phyloP scores from a whole-genome alignment of 2,329 filamentous ascomycete genomes.

The Helicocarpus griseus region DNA sequence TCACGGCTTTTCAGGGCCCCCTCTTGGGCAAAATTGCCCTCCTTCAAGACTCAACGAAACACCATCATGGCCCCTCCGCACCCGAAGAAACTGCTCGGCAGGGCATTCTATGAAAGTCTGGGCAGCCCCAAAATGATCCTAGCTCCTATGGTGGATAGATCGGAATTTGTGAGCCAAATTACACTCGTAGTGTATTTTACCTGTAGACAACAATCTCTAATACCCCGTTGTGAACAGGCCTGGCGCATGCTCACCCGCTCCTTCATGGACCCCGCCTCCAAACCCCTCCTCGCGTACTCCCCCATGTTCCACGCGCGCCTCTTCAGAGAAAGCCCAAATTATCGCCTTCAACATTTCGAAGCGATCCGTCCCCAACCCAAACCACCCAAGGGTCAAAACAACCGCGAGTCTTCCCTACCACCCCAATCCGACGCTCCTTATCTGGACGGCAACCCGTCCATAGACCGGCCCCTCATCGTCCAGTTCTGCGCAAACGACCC shows the following conservation, averaged over 20 bases:
- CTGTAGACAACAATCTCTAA: background rate
- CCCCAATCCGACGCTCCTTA: constrained; percentile 31
- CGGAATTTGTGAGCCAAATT: constrained; percentile 92
- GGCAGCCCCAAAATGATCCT: constrained; percentile 84
- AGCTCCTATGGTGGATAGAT: constrained; percentile 97
- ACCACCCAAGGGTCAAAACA: constrained; percentile 16
- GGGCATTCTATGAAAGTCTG: constrained; percentile 90
- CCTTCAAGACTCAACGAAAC: background rate
- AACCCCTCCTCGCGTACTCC: constrained; percentile 72
- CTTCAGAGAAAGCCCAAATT: constrained; percentile 66
- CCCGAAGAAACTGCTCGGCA: constrained; percentile 62
- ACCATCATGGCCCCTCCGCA: background rate
- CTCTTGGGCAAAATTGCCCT: background rate
- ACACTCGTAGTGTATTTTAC: constrained; percentile 9
- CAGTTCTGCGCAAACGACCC: constrained; percentile 68
- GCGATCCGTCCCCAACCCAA: constrained; percentile 39
- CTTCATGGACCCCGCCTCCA: constrained; percentile 62
- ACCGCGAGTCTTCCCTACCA: background rate
- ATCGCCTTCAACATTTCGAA: constrained; percentile 74
- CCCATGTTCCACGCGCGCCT: constrained; percentile 94
- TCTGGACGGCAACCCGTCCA: constrained; percentile 75
- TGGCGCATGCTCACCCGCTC: constrained; percentile 96
- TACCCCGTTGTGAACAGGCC: constrained; percentile 48
- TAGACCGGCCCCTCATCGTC: constrained; percentile 85
- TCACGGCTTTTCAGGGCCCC: background rate